Percentiles rank a stretch among this genome's conserved stretches.
Evolutionary conservation across 208 protist species (phyloP).

Genomic region (Trypanosoma avium): DNA sequence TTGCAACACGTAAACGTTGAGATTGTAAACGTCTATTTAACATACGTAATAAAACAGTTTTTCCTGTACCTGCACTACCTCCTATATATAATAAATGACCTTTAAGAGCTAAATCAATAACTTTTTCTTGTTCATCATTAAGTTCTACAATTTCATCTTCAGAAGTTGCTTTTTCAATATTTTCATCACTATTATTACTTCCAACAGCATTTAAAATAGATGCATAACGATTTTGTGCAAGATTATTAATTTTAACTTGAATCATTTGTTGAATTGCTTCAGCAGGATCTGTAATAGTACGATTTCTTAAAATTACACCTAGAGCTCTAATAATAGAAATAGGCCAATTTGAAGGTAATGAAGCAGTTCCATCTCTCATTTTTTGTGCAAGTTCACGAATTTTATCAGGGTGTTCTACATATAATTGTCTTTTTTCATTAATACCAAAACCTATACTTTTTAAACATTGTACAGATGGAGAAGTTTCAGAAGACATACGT

Average conservation of each 20-base stretch:
- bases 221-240: slow-evolving; percentile 72
- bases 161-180: background rate
- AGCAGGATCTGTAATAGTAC: slow-evolving; percentile 62
- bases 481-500: slow-evolving; percentile 80
- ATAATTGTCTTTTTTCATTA: slow-evolving; percentile 68
- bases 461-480: slow-evolving; percentile 51
- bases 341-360: slow-evolving; percentile 72
- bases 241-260: slow-evolving; percentile 75
- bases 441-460: slow-evolving; percentile 77
- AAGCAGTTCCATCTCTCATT: slow-evolving; percentile 50
- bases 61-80: slow-evolving; percentile 88
- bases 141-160: slow-evolving; percentile 44
- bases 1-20: slow-evolving; percentile 79
- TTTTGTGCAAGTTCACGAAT: slow-evolving; percentile 66
- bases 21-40: slow-evolving; percentile 72
- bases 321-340: slow-evolving; percentile 58
- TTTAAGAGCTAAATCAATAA: slow-evolving; percentile 79
- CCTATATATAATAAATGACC: slow-evolving; percentile 88
- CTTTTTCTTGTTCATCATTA: slow-evolving; percentile 82
- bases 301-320: slow-evolving; percentile 60
- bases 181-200: slow-evolving; percentile 21
- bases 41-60: slow-evolving; percentile 81
- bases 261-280: slow-evolving; percentile 79
- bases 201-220: slow-evolving; percentile 57
- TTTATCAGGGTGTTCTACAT: slow-evolving; percentile 51